Evolutionary conservation across 257 asterid species (phyloP), one percentile per base, ranked within the genome.

Genomic region (Gentiana dahurica): DNA sequence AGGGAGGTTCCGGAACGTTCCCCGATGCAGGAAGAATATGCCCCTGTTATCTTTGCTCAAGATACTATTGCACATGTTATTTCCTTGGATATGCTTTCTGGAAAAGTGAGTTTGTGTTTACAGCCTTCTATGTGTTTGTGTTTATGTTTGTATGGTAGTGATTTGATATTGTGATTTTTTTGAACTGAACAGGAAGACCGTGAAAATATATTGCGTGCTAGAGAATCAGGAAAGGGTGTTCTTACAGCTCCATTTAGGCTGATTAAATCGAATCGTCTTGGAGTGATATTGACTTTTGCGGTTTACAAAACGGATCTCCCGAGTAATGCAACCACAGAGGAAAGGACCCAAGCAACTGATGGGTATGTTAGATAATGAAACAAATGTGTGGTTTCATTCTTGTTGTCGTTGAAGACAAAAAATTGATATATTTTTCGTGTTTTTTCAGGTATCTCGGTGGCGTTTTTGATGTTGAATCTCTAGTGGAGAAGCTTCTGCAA

Each of bases 41-140:
- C 95, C 51, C 98, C 98, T 0, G 98, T 88, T 60, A 85, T 91
- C 62, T 91, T 91, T 68, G 98, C 98, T 12, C 98, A 91, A 68
- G 98, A 91, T 57, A 91, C 97, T 13, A 86, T 91, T 53, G 82
- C 95, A 6, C 98, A 91, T 68, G 94, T 91, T 7, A 80, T 91
- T 53, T 91, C 98, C 41, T 80, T 91, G 59, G 98, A 91, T 69
- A 65, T 91, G 86, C 83, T 91, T n/a, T 85, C 98, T 0, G 98
- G 98, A 65, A 85, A 91, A 95, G 98, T 87, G 70, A 68, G 57
- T 5, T 49, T 63, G 6, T 45, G 6, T 49, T 56, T 51, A 49
- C 11, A n/a, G 35, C n/a, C 15, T 54, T 35, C 44, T 55, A 2
- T 55, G 48, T 24, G 38, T 13, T 55, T 24, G 24, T 24, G 24